Evolutionary conservation across 2,329 filamentous ascomycete genomes (phyloP), one percentile per base, ranked within the genome.

Genomic region (Aspergillus japonicus): DNA sequence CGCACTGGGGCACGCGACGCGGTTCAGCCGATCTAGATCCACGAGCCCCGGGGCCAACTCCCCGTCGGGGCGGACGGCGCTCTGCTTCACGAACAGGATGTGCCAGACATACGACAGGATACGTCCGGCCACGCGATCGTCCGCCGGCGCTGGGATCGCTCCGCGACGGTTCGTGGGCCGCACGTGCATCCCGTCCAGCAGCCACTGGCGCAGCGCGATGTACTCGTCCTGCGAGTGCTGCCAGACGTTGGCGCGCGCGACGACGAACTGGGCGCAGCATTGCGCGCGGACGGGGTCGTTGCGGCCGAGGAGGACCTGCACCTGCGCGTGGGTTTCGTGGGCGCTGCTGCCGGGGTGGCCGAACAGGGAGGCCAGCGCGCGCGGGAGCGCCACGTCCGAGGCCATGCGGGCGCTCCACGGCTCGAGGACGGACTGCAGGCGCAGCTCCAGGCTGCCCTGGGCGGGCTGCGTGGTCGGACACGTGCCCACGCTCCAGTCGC

Each of bases 181-280:
- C 39, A 16, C 14, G 14, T 44, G 6, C 39, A 44, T 68, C 19
- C 70, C 71, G 66, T 82, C 80, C 7, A 82, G 70, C 35, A 86
- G 69, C 83, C 83, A 86, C 62, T 83, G 79, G 42, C 83, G 74
- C 55, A 85, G 71, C 24, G 81, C 82, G 14, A 81, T 66, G 65
- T 85, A 84, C 63, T 84, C 81, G 11, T 80, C 79, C 1, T 76
- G 73, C 0, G 77, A 75, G 68, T 84, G 81, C 59, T 79, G 77
- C 69, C 76, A 79, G 19, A 85, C 77, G 19, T 77, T 74, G 12
- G 80, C 75, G 5, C 80, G 71, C 3, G 79, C 75, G 23, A 85
- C 82, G 12, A 80, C 81, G 67, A 85, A 86, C 62, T 85, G 84
- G 11, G 83, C 83, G 71, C 83, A 85, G 67, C 83, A 86, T 69